These are phyloP conservation scores for Groenewaldozyma tartarivorans DNA, from an alignment of 805 yeast genomes.

Conservation along the genomic window DNA sequence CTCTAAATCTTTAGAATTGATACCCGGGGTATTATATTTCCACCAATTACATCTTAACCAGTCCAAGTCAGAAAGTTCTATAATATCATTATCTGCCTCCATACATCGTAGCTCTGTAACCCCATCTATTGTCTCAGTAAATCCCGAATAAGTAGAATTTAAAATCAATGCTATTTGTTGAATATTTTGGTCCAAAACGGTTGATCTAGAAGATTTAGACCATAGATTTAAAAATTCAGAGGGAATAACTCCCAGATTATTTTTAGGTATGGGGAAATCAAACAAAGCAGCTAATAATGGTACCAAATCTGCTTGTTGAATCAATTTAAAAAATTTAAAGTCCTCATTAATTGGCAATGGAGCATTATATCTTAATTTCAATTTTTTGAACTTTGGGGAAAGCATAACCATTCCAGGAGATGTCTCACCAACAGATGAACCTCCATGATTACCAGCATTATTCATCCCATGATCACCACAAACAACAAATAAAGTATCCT, in stretches of 20 bases:
- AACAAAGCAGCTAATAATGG: conserved; percentile 57
- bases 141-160: conserved; percentile 13
- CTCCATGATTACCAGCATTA: conserved; percentile 93
- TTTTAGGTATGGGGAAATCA: conserved; percentile 59
- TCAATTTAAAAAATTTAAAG: conserved; percentile 42
- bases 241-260: conserved; percentile 65
- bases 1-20: conserved; percentile 7
- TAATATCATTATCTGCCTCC: conserved; percentile 6
- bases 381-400: conserved; percentile 45
- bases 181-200: conserved; percentile 35
- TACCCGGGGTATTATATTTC: background rate
- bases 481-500: conserved; percentile 56
- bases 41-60: conserved; percentile 12
- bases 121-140: background rate
- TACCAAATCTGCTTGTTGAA: conserved; percentile 65
- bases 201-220: conserved; percentile 39
- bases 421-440: conserved; percentile 87
- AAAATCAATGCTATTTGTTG: conserved; percentile 22
- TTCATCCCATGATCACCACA: conserved; percentile 97
- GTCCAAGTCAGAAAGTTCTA: conserved; percentile 5
- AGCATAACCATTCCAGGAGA: conserved; percentile 70
- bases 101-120: background rate
- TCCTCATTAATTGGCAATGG: conserved; percentile 26
- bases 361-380: background rate
- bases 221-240: conserved; percentile 48